Percentiles rank a stretch among this genome's conserved stretches.
phyloP scores from a whole-genome alignment of 2,329 filamentous ascomycete genomes.

The Thyridium curvatum region DNA sequence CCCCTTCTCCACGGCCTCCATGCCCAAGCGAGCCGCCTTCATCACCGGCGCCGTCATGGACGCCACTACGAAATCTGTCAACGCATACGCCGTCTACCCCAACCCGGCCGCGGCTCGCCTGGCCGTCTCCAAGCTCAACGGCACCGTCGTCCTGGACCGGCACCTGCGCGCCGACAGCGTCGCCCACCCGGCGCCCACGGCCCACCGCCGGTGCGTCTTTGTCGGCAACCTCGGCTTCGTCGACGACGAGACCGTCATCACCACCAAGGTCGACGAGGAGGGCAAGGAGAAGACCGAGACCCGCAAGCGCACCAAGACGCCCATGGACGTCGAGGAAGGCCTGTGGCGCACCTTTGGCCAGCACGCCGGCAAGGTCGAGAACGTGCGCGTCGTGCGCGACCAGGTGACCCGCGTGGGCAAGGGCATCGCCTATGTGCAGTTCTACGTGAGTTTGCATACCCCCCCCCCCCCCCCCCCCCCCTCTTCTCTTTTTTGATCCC shows the following conservation, averaged over 20 bases:
- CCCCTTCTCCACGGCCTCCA: conserved; percentile 66
- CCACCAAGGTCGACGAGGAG: conserved; percentile 57
- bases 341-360: conserved; percentile 77
- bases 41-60: conserved; percentile 88
- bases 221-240: conserved; percentile 96
- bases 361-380: conserved; percentile 75
- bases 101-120: conserved; percentile 68
- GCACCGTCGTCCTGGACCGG: conserved; percentile 73
- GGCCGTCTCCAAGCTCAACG: conserved; percentile 74
- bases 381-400: conserved; percentile 86
- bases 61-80: conserved; percentile 84
- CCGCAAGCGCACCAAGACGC: conserved; percentile 62
- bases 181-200: conserved; percentile 75
- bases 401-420: conserved; percentile 89
- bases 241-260: conserved; percentile 74
- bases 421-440: conserved; percentile 96
- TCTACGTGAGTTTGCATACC: conserved; percentile 50
- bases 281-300: conserved; percentile 51
- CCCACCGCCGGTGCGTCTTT: conserved; percentile 88
- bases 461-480: too few relatives aligned
- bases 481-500: neutral
- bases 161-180: conserved; percentile 89
- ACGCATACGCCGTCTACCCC: conserved; percentile 89
- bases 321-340: conserved; percentile 87
- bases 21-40: conserved; percentile 92